These are phyloP conservation scores for Mycena sanguinolenta DNA, from an alignment of 768 basidiomycete species.

Conservation along the genomic window DNA sequence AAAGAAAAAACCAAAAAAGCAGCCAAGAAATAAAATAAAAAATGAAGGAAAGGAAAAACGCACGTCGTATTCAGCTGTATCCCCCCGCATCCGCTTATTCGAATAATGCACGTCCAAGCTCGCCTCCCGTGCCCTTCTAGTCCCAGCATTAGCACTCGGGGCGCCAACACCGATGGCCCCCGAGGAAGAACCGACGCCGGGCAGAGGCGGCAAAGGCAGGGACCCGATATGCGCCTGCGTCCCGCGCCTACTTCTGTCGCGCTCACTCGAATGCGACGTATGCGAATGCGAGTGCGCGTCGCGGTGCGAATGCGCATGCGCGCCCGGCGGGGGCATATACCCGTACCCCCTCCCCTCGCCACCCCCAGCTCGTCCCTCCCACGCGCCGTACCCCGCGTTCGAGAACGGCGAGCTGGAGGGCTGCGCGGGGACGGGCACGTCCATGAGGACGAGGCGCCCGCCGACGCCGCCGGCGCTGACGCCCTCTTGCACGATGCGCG, in stretches of 20 bases:
- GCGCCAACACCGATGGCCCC: too few species aligned
- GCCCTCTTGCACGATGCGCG: constrained; percentile 58
- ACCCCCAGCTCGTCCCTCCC: not conserved
- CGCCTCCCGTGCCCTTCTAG: too few species aligned
- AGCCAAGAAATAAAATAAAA: constrained; percentile 4
- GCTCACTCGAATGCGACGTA: too few species aligned
- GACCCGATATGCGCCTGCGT: too few species aligned
- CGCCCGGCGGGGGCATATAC: not conserved
- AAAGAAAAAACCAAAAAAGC: not conserved
- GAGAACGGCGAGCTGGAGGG: too few species aligned
- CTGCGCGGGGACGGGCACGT: constrained; percentile 43
- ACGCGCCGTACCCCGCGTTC: too few species aligned
- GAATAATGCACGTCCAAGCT: not conserved
- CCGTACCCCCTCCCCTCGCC: not conserved
- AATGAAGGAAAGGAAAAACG: constrained; percentile 20
- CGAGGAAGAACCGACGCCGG: too few species aligned
- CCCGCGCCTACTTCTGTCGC: not conserved
- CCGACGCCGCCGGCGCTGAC: too few species aligned
- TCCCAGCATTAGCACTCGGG: too few species aligned
- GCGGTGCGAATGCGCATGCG: too few species aligned
- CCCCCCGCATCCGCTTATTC: constrained; percentile 2
- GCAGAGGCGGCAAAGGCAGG: not conserved
- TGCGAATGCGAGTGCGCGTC: too few species aligned
- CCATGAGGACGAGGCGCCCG: constrained; percentile 56
- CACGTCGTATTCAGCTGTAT: constrained; percentile 15